Evolutionary conservation across 2,329 filamentous ascomycete genomes (phyloP).

Genomic region (Colletotrichum magnum): DNA sequence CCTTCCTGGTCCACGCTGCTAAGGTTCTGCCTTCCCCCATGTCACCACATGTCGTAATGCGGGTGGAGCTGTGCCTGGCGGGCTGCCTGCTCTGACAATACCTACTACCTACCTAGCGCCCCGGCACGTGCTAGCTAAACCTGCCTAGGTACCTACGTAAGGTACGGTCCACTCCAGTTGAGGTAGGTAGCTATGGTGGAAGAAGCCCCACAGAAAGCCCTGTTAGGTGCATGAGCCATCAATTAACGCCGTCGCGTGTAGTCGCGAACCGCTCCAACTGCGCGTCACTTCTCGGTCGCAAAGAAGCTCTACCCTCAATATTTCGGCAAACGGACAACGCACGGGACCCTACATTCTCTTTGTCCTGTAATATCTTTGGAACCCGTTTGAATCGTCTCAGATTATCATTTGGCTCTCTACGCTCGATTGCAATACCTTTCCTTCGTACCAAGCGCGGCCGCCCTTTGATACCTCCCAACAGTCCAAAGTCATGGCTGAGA

Average conservation of each 20-base stretch:
- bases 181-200: neutral
- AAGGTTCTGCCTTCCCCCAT: slow-evolving; percentile 9
- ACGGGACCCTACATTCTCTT: neutral
- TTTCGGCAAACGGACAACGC: neutral
- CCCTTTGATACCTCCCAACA: neutral
- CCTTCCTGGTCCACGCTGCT: slow-evolving; percentile 4
- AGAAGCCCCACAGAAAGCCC: slow-evolving; percentile 3
- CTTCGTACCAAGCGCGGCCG: neutral
- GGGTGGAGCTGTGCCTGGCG: slow-evolving; percentile 6
- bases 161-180: too few species aligned
- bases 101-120: slow-evolving; percentile 10
- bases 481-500: slow-evolving; percentile 29
- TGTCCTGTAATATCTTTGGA: neutral
- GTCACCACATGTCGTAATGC: slow-evolving; percentile 38
- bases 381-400: neutral
- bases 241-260: slow-evolving; percentile 31
- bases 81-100: too few species aligned
- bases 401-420: neutral
- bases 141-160: too few species aligned
- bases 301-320: neutral
- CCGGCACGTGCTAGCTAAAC: neutral
- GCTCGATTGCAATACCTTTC: neutral
- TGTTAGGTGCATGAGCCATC: slow-evolving; percentile 31
- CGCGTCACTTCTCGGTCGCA: slow-evolving; percentile 21
- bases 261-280: slow-evolving; percentile 27